These are phyloP conservation scores for Entrophospora sp. DNA, from an alignment of 192 early-diverging fungal species.

Conservation along the genomic window DNA sequence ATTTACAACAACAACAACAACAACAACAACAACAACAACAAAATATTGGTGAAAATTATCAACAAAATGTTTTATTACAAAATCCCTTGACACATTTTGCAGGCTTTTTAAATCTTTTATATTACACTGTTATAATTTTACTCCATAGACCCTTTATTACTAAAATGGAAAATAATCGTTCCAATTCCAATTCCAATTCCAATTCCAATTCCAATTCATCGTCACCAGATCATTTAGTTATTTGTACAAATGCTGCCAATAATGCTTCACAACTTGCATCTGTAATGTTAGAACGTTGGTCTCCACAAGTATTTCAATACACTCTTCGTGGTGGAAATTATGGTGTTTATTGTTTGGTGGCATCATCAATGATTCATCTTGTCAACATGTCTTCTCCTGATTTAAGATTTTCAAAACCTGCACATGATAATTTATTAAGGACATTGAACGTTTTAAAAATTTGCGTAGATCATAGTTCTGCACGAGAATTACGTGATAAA, in stretches of 20 bases:
- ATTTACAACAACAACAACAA: constrained; percentile 20
- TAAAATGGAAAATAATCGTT: constrained; percentile 12
- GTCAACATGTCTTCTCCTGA: constrained; percentile 1
- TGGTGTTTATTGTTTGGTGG: constrained; percentile 39
- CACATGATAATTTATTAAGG: too few relatives aligned
- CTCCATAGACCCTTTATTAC: constrained; percentile 39
- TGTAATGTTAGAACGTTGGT: constrained; percentile 31
- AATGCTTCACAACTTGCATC: constrained; percentile 41
- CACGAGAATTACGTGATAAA: constrained; percentile 1
- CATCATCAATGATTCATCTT: constrained; percentile 37
- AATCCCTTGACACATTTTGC: constrained; percentile 30
- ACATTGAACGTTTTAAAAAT: background rate
- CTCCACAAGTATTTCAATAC: constrained; percentile 30
- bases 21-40: too few relatives aligned
- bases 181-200: constrained; percentile 27
- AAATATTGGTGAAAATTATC: too few relatives aligned
- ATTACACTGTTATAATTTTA: constrained; percentile 39
- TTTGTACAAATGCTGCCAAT: constrained; percentile 40
- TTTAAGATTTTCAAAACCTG: background rate
- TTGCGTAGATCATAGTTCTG: constrained; percentile 6
- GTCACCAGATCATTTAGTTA: constrained; percentile 32
- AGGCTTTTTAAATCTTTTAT: constrained; percentile 47
- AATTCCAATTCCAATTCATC: too few relatives aligned
- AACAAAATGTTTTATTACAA: background rate
- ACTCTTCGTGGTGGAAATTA: constrained; percentile 41